A percentile compares a stretch with the other conserved stretches of the same genome.
phyloP scores from a whole-genome alignment of 306 rosid species.

The Prinsepia uniflora region DNA sequence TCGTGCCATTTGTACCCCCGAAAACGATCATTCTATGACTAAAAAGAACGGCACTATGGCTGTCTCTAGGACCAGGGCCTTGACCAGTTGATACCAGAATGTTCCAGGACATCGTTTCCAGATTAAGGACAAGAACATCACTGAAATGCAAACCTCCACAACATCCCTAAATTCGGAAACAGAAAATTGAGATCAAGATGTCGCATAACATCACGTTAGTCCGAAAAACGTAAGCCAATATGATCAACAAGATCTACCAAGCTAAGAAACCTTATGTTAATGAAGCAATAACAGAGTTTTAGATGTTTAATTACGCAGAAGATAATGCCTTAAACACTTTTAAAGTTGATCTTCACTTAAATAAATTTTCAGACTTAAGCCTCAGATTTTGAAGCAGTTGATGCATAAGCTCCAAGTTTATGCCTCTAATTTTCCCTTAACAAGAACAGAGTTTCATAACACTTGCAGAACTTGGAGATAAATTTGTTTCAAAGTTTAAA shows the following conservation, averaged over 20 bases:
- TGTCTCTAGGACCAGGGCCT: slow-evolving; percentile 93
- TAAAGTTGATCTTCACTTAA: no score
- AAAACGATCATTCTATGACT: slow-evolving; percentile 74
- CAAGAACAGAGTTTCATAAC: no score
- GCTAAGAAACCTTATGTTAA: no score
- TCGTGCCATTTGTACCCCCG: slow-evolving; percentile 92
- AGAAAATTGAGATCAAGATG: slow-evolving; percentile 17
- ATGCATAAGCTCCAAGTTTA: neutral
- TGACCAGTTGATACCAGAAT: slow-evolving; percentile 56
- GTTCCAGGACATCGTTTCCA: slow-evolving; percentile 75
- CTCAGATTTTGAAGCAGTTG: no score
- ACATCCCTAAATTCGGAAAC: slow-evolving; percentile 63
- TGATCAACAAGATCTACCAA: no score
- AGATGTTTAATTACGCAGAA: neutral
- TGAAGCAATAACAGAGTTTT: no score
- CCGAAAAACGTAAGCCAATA: neutral
- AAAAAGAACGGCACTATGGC: slow-evolving; percentile 73
- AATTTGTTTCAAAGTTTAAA: no score
- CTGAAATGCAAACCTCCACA: slow-evolving; percentile 89
- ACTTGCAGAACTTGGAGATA: no score
- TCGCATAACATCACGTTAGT: neutral
- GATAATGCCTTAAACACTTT: neutral
- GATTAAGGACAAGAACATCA: slow-evolving; percentile 71
- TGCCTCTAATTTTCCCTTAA: neutral
- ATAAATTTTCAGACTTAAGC: no score